Evolutionary conservation across 305 asterid genomes (phyloP).

Genomic region (Solanum hybrid): DNA sequence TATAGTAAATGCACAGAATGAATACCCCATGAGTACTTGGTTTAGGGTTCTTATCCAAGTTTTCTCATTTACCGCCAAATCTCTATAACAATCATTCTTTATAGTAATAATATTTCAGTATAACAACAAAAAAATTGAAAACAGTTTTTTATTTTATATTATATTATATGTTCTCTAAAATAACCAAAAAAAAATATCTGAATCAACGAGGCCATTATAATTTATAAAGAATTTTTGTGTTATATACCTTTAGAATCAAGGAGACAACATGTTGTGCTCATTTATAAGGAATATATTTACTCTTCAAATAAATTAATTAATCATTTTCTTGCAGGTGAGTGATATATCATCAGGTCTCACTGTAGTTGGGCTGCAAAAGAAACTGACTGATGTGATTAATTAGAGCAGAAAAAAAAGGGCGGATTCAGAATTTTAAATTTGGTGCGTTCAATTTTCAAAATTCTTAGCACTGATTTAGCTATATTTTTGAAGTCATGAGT

Average conservation of each 20-base stretch:
- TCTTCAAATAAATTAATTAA: not conserved
- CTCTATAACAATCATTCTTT: not conserved
- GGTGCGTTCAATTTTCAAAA: not conserved
- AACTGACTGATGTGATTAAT: not conserved
- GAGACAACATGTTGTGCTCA: not conserved
- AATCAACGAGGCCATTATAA: not conserved
- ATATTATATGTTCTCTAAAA: not conserved
- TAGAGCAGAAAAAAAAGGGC: too few species aligned
- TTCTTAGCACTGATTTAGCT: not conserved
- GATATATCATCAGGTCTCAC: not conserved
- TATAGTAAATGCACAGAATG: not conserved
- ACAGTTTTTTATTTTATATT: not conserved
- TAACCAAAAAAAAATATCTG: rapidly evolving
- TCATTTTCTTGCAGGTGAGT: slow-evolving; percentile 2
- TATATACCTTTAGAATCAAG: not conserved
- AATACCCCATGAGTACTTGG: not conserved
- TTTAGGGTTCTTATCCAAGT: not conserved
- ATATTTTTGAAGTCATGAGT: not conserved
- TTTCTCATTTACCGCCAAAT: not conserved
- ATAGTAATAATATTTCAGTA: not conserved
- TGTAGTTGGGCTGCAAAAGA: not conserved
- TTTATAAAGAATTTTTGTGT: not conserved
- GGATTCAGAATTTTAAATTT: not conserved
- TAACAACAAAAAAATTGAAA: not conserved
- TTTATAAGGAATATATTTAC: not conserved